Evolutionary conservation across 495 filamentous ascomycete species (phyloP), one percentile per base, ranked within the genome.

Genomic region (Hypoxylon subgilvum): DNA sequence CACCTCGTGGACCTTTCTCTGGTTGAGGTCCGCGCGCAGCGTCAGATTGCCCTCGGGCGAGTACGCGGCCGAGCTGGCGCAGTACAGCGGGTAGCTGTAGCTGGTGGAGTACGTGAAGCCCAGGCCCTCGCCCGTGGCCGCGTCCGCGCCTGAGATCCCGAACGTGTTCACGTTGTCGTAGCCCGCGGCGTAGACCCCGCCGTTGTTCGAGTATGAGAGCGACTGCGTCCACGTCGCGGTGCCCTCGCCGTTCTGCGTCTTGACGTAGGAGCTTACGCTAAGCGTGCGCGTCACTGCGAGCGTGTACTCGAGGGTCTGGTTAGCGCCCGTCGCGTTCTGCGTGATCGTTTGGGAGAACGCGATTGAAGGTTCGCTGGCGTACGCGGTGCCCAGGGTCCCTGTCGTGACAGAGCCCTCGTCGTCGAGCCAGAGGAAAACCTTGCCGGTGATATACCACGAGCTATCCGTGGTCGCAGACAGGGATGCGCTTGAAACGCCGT

Each of bases 401-500:
- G 80, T 88, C 0, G 87, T 84, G 31, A 84, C 66, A n/a, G 74
- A 79, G 2, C 67, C 72, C 0, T 76, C 69, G n/a, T 68, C 66
- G 59, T 86, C 84, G 2, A 86, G 77, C 81, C 88, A 96, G n/a
- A 93, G 56, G 66, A 95, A 93, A 18, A 95, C 80, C 61, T 91
- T 95, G 6, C 89, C 92, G 0, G 89, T 91, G 6, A 96, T 85
- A 32, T 89, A 80, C 92, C 92, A 96, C 63, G 85, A 84, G 28
- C 77, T 79, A 14, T 80, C 82, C 7, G 92, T 84, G 0, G 78
- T 79, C 6, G 84, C 69, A 0, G 85, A 83, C 12, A 93, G 72
- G 6, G 68, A 69, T 1, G 77, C 75, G 7, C 48, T 60, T n/a
- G 69, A 66, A 14, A 66, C 55, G 5, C 73, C 73, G 35, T 82